Evolutionary conservation across 345 rosid genomes (phyloP), one percentile per base, ranked within the genome.

Genomic region (Anastatica hierochuntica): DNA sequence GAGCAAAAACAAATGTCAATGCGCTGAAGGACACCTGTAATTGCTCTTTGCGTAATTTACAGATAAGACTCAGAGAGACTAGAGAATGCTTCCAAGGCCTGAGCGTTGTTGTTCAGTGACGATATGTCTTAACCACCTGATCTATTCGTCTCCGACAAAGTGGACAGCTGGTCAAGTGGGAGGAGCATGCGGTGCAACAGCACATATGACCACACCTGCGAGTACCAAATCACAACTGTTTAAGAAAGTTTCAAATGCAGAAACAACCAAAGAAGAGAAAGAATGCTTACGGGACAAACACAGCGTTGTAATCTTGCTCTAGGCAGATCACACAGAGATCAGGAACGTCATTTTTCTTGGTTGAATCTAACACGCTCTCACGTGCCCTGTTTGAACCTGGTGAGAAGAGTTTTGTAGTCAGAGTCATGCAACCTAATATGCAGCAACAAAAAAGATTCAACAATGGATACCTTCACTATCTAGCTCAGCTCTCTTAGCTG

Each of bases 201-300:
- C 98, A 92, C 98, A 92, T 83, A 68, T 88, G 98, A 48, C 94
- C 98, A 63, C 98, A 92, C 79, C 95, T 92, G 76, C 73, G 53
- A 45, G 31, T 10, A 59, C 44, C 59, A 58, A n/a, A 51, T 21
- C 43, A 56, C 30, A 55, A 1, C 4, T 2, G 13, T 42, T 36
- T 47, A 38, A 56, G 58, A 7, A 65, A 24, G 20, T 57, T 65
- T 7, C 53, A 49, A 49, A 17, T n/a, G 13, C 9, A 9, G 14
- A 41, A 53, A 35, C 14, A 63, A 29, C 16, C 21, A 65, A 47
- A 37, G 45, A 30, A 44, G 8, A 7, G 12, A 6, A 24, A 43
- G 31, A 17, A 9, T 13, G 42, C 96, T 77, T 84, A 92, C 98
- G 80, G 84, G 31, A 82, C 77, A 71, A 92, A 84, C 48, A 85